Evolutionary conservation across 2,329 filamentous ascomycete species (phyloP).

Genomic region (Botrytis squamosa): DNA sequence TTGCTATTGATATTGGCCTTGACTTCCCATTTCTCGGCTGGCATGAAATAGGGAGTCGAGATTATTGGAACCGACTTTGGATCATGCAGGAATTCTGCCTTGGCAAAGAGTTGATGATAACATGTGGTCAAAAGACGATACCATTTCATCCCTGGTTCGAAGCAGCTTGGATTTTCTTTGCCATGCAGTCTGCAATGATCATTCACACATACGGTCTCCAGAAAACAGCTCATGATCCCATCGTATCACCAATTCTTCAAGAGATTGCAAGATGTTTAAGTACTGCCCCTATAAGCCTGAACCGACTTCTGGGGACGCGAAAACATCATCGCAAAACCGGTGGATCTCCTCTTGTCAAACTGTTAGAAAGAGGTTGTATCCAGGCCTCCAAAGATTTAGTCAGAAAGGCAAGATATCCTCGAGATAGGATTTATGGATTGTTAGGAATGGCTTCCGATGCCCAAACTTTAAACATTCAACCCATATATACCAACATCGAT

Average conservation of each 20-base stretch:
- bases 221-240: not conserved
- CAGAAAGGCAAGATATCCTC: constrained; percentile 20
- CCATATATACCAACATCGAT: constrained; percentile 12
- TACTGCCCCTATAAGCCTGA: not conserved
- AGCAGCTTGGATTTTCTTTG: constrained; percentile 14
- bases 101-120: constrained; percentile 17
- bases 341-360: not conserved
- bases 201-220: not conserved
- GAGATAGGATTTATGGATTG: constrained; percentile 24
- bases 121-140: constrained; percentile 12
- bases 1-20: constrained; percentile 10
- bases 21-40: constrained; percentile 16
- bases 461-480: constrained; percentile 2
- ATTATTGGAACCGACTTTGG: constrained; percentile 24
- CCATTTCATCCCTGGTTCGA: constrained; percentile 12
- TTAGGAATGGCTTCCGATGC: constrained; percentile 19
- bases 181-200: constrained; percentile 5
- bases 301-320: constrained; percentile 15
- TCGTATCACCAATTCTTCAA: not conserved
- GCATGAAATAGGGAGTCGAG: constrained; percentile 8
- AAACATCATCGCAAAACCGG: constrained; percentile 13
- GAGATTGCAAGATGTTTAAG: not conserved
- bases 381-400: not conserved
- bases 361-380: constrained; percentile 14
- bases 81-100: constrained; percentile 25